Evolutionary conservation across 1,139 yeast genomes (phyloP).

Genomic region (Saccharomyces hybrid): DNA sequence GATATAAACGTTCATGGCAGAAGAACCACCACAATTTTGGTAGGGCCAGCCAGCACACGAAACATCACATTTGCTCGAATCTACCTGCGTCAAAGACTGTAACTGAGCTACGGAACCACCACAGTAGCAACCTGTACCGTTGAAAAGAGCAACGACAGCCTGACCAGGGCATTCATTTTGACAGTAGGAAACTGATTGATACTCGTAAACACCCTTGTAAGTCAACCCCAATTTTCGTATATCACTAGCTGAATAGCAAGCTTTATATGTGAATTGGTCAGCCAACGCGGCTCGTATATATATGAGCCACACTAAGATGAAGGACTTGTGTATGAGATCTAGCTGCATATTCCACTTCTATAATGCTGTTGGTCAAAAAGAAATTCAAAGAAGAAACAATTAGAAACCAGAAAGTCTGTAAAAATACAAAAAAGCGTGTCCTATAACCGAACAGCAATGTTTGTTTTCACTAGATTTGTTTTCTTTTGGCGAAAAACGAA

Average conservation of each 20-base stretch:
- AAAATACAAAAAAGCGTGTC: background rate
- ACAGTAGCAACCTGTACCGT: conserved; percentile 56
- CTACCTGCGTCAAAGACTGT: background rate
- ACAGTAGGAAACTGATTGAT: conserved; percentile 48
- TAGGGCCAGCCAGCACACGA: conserved; percentile 50
- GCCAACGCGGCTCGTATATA: background rate
- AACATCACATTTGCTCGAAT: conserved; percentile 40
- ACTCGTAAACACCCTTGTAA: conserved; percentile 36
- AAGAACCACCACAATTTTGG: conserved; percentile 59
- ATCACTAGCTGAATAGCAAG: conserved; percentile 18
- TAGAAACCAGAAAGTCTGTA: background rate
- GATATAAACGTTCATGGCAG: conserved; percentile 43
- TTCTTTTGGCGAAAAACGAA: background rate
- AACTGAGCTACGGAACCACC: conserved; percentile 35
- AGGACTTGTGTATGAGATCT: background rate
- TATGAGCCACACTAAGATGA: background rate
- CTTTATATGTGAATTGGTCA: conserved; percentile 11
- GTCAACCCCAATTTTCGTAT: conserved; percentile 10
- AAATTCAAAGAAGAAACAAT: background rate
- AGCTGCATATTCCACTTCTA: background rate
- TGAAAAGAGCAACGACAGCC: conserved; percentile 47
- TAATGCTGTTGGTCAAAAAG: background rate
- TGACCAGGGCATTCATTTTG: conserved; percentile 39
- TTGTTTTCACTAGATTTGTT: background rate
- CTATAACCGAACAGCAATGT: background rate